Conservation (phyloP, 805 yeast species). For the Myxozyma vanderwaltii region DNA sequence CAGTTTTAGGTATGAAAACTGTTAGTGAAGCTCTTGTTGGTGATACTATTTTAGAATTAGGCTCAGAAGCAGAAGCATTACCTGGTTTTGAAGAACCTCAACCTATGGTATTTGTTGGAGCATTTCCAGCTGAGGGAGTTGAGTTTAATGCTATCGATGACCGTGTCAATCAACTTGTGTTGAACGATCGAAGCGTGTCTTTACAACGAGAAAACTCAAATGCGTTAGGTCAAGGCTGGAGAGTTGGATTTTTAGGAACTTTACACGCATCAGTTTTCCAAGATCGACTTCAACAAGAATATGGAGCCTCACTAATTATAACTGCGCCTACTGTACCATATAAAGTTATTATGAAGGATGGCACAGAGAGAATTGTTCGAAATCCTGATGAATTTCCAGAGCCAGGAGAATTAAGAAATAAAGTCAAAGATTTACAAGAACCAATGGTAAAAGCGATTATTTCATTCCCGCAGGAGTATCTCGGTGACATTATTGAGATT, state of each 20-base stretch:
- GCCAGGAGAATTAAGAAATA: constrained; percentile 44
- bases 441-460: constrained; percentile 89
- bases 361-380: constrained; percentile 64
- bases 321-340: constrained; percentile 98
- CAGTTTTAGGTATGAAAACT: constrained; percentile 92
- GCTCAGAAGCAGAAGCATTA: constrained; percentile 64
- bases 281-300: constrained; percentile 88
- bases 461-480: constrained; percentile 86
- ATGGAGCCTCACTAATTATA: constrained; percentile 86
- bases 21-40: constrained; percentile 87
- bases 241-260: constrained; percentile 92
- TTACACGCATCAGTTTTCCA: constrained; percentile 93
- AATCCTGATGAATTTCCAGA: constrained; percentile 95
- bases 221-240: constrained; percentile 97
- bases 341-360: constrained; percentile 67
- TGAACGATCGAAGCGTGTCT: constrained; percentile 90
- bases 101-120: constrained; percentile 97
- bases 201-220: constrained; percentile 87
- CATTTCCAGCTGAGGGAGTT: constrained; percentile 92
- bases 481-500: constrained; percentile 82
- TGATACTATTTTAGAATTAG: constrained; percentile 72
- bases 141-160: constrained; percentile 90
- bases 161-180: constrained; percentile 79
- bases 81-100: constrained; percentile 97
- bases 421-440: constrained; percentile 62